Base-by-base conservation (phyloP, 2,329 filamentous ascomycete genomes). In the Ophiocordyceps unilateralis region DNA sequence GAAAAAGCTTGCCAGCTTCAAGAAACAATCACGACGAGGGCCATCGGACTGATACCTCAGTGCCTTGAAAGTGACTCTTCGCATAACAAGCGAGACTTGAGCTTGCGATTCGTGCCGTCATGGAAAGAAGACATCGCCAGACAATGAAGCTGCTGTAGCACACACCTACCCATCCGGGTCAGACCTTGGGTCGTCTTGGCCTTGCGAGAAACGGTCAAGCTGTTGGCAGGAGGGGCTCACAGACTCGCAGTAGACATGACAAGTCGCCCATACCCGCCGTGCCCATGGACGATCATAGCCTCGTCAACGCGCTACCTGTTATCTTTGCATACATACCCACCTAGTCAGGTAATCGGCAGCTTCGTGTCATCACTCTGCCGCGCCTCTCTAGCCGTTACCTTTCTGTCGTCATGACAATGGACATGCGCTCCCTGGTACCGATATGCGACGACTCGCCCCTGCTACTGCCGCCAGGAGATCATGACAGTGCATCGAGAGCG, bases 1-100 rank as follows among this genome's bases (percentile, higher is more conserved):
- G 14, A 75, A 75, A 54, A 74, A 70, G 51, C 52, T 64, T 10
- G 57, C 61, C 15, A 67, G 68, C 48, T 58, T 57, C 8, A 75
- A 74, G 57, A 75, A 75, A 49, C 59, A 67, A 43, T 61, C 51
- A 23, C 61, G 69, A 15, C 62, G 57, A 51, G 61, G 63, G 1
- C 51, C 55, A n/a, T 51, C 51, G 2, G 47, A 52, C n/a, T 58
- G 49, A 55, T 39, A 6, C 6, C 8, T n/a, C 7, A 11, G 15
- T 21, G 20, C 8, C n/a, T 24, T 21, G 8, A 23, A 15, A 26
- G 17, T 8, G 24, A 17, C 32, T 8, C 4, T 10, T 19, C n/a
- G 32, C 32, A 19, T n/a, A 8, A 19, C 2, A 7, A 11, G 32
- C 32, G 15, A 36, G 32, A 36, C 32, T 36, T n/a, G n/a, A n/a